Evolutionary conservation across 2,329 filamentous ascomycete species (phyloP).

Genomic region (Didymella pomorum): DNA sequence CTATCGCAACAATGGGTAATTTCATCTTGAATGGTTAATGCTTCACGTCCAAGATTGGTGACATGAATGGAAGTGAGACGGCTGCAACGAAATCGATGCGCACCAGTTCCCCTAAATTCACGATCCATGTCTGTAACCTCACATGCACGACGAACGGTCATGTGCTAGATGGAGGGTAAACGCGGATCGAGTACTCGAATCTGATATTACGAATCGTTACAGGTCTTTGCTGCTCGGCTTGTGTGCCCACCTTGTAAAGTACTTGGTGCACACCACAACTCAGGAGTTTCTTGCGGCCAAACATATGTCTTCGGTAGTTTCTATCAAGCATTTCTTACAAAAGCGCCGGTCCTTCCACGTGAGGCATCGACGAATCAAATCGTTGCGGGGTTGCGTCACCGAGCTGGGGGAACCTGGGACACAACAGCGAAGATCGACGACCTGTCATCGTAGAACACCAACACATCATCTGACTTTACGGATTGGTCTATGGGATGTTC

Average conservation of each 20-base stretch:
- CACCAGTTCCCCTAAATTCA: not conserved
- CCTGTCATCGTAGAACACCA: not conserved
- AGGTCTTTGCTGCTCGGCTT: not conserved
- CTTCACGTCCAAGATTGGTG: not conserved
- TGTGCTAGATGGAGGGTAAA: not conserved
- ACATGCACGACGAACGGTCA: not conserved
- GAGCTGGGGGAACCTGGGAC: not conserved
- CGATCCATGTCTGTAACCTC: not conserved
- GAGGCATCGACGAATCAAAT: slow-evolving; percentile 13
- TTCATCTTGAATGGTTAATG: slow-evolving; percentile 1
- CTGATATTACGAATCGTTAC: not conserved
- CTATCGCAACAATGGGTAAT: slow-evolving; percentile 15
- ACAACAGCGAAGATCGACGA: slow-evolving; percentile 11
- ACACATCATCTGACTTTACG: not conserved
- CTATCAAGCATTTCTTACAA: slow-evolving; percentile 1
- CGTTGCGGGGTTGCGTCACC: slow-evolving; percentile 7
- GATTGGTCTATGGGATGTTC: too few relatives aligned
- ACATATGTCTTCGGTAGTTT: not conserved
- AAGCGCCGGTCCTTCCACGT: not conserved
- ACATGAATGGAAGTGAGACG: not conserved
- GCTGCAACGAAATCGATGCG: not conserved
- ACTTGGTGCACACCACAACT: not conserved
- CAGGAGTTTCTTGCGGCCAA: not conserved
- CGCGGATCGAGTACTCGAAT: not conserved
- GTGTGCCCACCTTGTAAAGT: not conserved